Base-by-base conservation (phyloP, 495 filamentous ascomycete genomes). In the Gamarada debralockiae region DNA sequence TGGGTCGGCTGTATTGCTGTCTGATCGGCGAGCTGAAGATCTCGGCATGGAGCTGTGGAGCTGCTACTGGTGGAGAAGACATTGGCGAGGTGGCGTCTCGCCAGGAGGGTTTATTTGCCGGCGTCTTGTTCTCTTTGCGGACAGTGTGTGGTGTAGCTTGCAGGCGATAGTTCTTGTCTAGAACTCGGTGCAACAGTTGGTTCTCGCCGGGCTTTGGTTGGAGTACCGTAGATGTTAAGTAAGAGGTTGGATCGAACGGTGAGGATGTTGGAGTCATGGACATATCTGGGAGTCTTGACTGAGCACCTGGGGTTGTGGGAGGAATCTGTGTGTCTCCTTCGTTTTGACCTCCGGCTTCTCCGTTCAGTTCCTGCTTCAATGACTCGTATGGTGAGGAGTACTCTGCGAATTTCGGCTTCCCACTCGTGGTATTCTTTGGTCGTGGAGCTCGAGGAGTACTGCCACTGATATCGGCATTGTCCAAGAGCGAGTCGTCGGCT, bases 91-190 rank as follows among this genome's bases (percentile, higher is more conserved):
- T 52, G 65, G n/a, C 72, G 68, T 58, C 63, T 37, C 63, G 68
- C 60, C 57, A 68, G 15, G 60, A 67, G 20, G 57, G 57, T 44
- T 67, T 61, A 14, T 55, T 52, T 22, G 44, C 46, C 14, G 62
- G 56, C 3, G 58, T 61, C 37, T 57, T 58, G 12, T 58, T 42
- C 58, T 56, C 56, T 23, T 61, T 51, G 29, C 57, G 55, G 24
- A 58, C 76, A 51, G 73, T 87, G 45, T 89, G 83, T 0, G 93
- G 95, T 8, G 93, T 98, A 12, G 93, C 91, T 71, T 90, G 87
- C 1, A 98, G 71, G 24, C 95, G 87, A 68, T 95, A 98, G 38
- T 86, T 97, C 65, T 93, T 96, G 71, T 97, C 89, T 7, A 90
- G 81, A 31, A 97, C 75, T 52, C 86, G 86, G 65, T 98, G 93